These are phyloP conservation scores for Mychonastes homosphaera DNA, from an alignment of 139 green algal genomes.

Conservation along the genomic window DNA sequence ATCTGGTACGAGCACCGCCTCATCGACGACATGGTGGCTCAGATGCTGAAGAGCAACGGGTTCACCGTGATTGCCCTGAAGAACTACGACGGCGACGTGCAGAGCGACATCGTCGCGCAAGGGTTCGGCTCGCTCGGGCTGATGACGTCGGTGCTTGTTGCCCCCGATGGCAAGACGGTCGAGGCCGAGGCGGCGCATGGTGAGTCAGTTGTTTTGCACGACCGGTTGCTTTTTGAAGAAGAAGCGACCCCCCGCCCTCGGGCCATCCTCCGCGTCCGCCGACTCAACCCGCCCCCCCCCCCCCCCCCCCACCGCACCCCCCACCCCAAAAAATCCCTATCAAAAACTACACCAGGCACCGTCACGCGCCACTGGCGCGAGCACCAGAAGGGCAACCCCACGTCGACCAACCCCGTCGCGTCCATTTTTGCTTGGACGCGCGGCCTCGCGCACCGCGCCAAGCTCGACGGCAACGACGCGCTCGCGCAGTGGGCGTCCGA, in stretches of 20 bases:
- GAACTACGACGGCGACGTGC: slow-evolving; percentile 94
- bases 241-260: no score
- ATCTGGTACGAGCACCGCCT: slow-evolving; percentile 97
- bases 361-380: slow-evolving; percentile 92
- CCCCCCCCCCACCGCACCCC: no score
- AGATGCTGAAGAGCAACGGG: slow-evolving; percentile 81
- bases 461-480: slow-evolving; percentile 79
- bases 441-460: slow-evolving; percentile 75
- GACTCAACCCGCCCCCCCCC: no score
- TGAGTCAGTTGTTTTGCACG: slow-evolving; percentile 22
- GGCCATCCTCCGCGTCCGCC: no score
- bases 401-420: slow-evolving; percentile 89
- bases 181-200: slow-evolving; percentile 93
- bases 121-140: slow-evolving; percentile 86
- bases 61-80: slow-evolving; percentile 98
- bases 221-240: neutral
- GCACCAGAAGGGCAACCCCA: slow-evolving; percentile 90
- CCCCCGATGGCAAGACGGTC: slow-evolving; percentile 84
- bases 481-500: slow-evolving; percentile 65
- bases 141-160: slow-evolving; percentile 92
- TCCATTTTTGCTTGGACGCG: slow-evolving; percentile 95
- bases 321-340: no score
- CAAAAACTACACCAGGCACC: no score
- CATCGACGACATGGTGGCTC: slow-evolving; percentile 97
- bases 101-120: slow-evolving; percentile 82